Evolutionary conservation across 345 rosid species (phyloP).

Genomic region (Conringia planisiliqua): DNA sequence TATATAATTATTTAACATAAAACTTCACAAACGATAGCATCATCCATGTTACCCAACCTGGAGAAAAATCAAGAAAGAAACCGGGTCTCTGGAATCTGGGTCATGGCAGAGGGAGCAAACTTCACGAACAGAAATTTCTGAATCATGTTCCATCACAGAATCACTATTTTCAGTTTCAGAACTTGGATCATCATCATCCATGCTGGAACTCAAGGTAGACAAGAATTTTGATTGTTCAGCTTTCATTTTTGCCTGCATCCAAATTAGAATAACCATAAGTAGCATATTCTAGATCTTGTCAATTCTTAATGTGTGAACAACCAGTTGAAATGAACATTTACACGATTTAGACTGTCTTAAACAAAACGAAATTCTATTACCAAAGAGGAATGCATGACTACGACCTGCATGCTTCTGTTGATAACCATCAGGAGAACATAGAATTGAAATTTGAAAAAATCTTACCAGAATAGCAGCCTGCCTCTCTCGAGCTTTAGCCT

Average conservation of each 20-base stretch:
- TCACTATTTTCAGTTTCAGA: slow-evolving; percentile 45
- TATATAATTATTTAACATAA: slow-evolving; percentile 1
- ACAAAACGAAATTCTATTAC: neutral
- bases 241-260: slow-evolving; percentile 90
- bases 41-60: slow-evolving; percentile 53
- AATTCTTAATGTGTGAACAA: too few species aligned
- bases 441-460: slow-evolving; percentile 12
- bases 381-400: neutral
- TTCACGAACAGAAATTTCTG: slow-evolving; percentile 47
- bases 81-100: slow-evolving; percentile 62
- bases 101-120: slow-evolving; percentile 92
- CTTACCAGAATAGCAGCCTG: slow-evolving; percentile 89
- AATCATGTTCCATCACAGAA: slow-evolving; percentile 39
- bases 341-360: neutral
- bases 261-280: slow-evolving; percentile 26
- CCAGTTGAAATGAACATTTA: neutral
- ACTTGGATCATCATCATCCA: slow-evolving; percentile 43
- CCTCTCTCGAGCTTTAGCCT: slow-evolving; percentile 83
- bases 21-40: slow-evolving; percentile 6
- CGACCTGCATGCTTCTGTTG: slow-evolving; percentile 3
- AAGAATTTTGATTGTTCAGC: slow-evolving; percentile 93
- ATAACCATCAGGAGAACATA: neutral
- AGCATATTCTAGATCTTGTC: slow-evolving; percentile 4
- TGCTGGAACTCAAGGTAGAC: slow-evolving; percentile 52
- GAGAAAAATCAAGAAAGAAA: slow-evolving; percentile 82